Percentiles rank a stretch among this genome's conserved stretches.
Evolutionary conservation across 2,329 filamentous ascomycete species (phyloP).

Genomic region (Pseudocercospora musae): DNA sequence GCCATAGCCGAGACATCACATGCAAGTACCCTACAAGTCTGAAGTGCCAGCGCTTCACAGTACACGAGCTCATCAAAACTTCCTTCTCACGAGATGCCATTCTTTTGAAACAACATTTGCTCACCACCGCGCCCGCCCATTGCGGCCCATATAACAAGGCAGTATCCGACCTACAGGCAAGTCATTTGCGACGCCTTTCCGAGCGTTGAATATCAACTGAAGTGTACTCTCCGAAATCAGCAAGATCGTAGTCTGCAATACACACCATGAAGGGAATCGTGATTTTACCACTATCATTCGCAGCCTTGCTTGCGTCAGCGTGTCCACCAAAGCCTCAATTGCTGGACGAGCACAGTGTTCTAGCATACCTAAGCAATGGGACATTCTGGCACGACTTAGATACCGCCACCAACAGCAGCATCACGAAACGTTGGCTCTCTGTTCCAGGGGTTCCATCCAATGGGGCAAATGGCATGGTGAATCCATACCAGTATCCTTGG

Average conservation of each 20-base stretch:
- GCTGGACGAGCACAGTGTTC: neutral
- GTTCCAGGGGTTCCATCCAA: slow-evolving; percentile 1
- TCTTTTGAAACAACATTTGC: neutral
- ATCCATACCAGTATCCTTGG: slow-evolving; percentile 17
- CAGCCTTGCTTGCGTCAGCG: neutral
- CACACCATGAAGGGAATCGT: neutral
- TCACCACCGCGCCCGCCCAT: neutral
- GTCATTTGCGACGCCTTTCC: neutral
- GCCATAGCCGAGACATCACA: neutral
- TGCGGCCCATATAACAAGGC: neutral
- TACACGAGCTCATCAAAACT: neutral
- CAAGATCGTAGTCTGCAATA: too few species aligned
- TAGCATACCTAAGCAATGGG: neutral
- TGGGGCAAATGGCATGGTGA: neutral
- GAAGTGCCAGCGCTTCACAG: neutral
- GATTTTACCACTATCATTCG: neutral
- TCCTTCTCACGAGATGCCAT: neutral
- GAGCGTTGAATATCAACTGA: too few species aligned
- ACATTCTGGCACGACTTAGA: neutral
- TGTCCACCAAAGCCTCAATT: neutral
- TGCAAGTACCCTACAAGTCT: neutral
- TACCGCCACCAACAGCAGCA: neutral
- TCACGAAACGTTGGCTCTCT: slow-evolving; percentile 19
- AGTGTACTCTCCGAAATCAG: too few species aligned
- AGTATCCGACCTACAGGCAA: neutral